phyloP scores from a whole-genome alignment of 306 rosid species.

The Coriaria nepalensis region DNA sequence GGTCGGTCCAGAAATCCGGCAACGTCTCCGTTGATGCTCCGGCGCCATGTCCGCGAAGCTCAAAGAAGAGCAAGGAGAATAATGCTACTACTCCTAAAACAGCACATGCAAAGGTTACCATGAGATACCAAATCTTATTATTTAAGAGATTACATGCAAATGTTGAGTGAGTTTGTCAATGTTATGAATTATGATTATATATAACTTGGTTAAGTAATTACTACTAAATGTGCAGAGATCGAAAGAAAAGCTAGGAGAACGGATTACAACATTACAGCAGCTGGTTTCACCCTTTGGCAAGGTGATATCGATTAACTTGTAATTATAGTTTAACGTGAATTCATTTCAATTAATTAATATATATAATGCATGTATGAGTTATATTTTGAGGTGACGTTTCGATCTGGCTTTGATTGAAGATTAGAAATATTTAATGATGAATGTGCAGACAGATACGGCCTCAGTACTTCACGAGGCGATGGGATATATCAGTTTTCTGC shows the following conservation, averaged over 20 bases:
- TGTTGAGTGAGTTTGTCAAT: not conserved
- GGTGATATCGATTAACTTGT: conserved; percentile 20
- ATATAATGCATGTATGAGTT: no score
- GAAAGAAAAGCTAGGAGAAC: conserved; percentile 76
- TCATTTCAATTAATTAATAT: no score
- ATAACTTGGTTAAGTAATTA: no score
- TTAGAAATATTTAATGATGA: not conserved
- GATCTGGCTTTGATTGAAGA: not conserved
- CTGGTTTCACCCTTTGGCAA: conserved; percentile 96
- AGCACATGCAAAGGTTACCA: conserved; percentile 45
- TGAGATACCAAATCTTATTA: conserved; percentile 9
- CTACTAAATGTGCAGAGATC: conserved; percentile 22
- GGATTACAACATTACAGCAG: conserved; percentile 69
- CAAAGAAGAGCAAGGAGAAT: conserved; percentile 43
- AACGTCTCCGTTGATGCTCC: conserved; percentile 7
- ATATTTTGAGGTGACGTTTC: no score
- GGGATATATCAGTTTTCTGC: conserved; percentile 83
- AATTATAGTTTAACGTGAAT: no score
- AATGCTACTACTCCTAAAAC: conserved; percentile 17
- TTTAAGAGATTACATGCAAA: no score
- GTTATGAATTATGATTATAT: not conserved
- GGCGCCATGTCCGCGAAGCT: conserved; percentile 20
- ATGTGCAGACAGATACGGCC: conserved; percentile 81
- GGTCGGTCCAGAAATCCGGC: conserved; percentile 22
- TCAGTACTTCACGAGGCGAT: conserved; percentile 91